phyloP scores from a whole-genome alignment of 139 green algal species.

The Coelastrella sp. region DNA sequence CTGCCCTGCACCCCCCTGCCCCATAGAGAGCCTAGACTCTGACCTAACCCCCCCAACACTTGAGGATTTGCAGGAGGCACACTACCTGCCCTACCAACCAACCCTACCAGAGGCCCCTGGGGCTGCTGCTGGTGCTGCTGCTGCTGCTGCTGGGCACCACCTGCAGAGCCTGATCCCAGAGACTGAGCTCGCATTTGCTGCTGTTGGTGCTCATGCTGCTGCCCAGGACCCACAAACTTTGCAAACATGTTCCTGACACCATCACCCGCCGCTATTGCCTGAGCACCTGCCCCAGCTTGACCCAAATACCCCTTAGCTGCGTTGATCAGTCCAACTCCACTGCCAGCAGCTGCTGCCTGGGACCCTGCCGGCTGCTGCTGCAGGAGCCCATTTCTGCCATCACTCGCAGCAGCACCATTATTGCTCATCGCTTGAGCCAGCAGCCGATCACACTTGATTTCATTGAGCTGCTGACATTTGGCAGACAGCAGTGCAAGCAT shows the following conservation, averaged over 20 bases:
- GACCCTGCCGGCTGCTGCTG: constrained; percentile 12
- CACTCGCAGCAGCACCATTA: not conserved
- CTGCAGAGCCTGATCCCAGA: not conserved
- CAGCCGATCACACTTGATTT: constrained; percentile 43
- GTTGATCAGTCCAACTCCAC: not conserved
- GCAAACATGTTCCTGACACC: constrained; percentile 33
- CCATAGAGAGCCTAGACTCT: constrained; percentile 17
- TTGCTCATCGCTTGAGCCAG: constrained; percentile 26
- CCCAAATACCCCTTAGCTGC: not conserved
- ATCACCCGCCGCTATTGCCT: constrained; percentile 41
- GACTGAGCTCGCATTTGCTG: not conserved
- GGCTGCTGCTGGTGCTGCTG: constrained; percentile 32
- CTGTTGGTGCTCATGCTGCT: not conserved
- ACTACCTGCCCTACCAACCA: not conserved
- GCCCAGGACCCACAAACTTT: not conserved
- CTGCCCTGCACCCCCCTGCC: not conserved
- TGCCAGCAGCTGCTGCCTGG: not conserved
- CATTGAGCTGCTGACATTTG: constrained; percentile 42
- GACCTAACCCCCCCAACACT: constrained; percentile 37
- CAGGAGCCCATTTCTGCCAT: not conserved
- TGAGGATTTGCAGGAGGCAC: not conserved
- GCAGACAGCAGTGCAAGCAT: constrained; percentile 38
- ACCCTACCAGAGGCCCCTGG: not conserved
- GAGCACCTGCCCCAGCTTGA: constrained; percentile 38
- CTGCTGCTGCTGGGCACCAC: not conserved